A percentile compares a stretch with the other conserved stretches of the same genome.
These are phyloP conservation scores for Dictyostelium firmibasis DNA, from an alignment of 78 protist genomes.

Conservation along the genomic window DNA sequence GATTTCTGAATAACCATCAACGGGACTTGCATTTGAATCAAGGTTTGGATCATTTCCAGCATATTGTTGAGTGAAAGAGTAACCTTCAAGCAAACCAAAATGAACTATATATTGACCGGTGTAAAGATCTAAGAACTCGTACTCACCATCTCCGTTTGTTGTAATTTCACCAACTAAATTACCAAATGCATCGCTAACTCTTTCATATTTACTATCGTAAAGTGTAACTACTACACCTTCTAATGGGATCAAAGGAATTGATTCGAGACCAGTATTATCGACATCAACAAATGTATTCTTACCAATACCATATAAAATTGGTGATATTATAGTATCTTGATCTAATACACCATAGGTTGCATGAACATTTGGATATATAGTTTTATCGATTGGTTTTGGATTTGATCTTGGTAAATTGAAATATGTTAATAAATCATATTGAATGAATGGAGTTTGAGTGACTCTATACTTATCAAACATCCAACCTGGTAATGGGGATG, in stretches of 20 bases:
- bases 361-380: neutral
- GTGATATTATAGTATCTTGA: neutral
- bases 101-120: constrained; percentile 24
- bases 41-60: neutral
- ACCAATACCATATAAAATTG: constrained; percentile 20
- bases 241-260: neutral
- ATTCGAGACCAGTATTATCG: neutral
- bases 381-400: neutral
- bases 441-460: neutral
- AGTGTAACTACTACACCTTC: neutral
- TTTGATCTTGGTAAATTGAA: neutral
- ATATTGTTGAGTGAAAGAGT: neutral
- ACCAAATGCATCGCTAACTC: constrained; percentile 10
- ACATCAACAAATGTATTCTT: constrained; percentile 7
- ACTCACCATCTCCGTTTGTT: neutral
- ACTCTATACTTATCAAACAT: neutral
- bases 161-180: neutral
- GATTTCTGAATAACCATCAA: neutral
- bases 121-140: neutral
- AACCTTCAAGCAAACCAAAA: neutral
- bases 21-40: constrained; percentile 32
- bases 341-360: neutral
- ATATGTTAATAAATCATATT: neutral
- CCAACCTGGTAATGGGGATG: neutral
- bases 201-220: neutral